Percentiles rank a stretch among this genome's conserved stretches.
These are phyloP conservation scores for Tetrapisispora phaffii DNA, from an alignment of 805 yeast species.

Conservation along the genomic window DNA sequence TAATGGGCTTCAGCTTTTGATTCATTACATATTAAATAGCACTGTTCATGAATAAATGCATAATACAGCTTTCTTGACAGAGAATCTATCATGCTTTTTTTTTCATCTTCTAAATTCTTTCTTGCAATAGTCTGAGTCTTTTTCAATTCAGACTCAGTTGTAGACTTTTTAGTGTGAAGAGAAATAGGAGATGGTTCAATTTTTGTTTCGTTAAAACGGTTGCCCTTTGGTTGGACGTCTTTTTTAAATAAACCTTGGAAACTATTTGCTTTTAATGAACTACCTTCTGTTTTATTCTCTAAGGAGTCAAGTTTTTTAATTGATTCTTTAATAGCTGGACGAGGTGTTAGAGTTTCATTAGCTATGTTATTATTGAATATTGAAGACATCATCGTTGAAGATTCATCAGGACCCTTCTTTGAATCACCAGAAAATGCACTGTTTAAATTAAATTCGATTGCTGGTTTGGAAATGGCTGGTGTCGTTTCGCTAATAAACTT, in stretches of 20 bases:
- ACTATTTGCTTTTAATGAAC: not conserved
- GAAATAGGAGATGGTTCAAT: not conserved
- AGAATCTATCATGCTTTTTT: conserved; percentile 21
- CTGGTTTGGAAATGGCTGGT: too few species aligned
- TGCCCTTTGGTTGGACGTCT: not conserved
- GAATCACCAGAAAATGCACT: too few species aligned
- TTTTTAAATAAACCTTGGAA: not conserved
- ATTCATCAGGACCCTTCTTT: too few species aligned
- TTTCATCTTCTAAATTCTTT: conserved; percentile 8
- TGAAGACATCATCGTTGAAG: too few species aligned
- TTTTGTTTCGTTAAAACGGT: too few species aligned
- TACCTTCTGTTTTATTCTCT: too few species aligned
- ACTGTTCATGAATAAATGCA: conserved; percentile 53
- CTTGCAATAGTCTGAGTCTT: not conserved
- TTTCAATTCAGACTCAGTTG: not conserved
- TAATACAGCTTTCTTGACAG: conserved; percentile 44
- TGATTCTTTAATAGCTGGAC: too few species aligned
- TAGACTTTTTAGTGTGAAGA: not conserved
- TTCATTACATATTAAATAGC: conserved; percentile 36
- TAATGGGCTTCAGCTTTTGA: conserved; percentile 38
- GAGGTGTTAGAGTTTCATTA: too few species aligned
- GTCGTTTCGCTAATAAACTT: too few species aligned
- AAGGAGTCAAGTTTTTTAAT: too few species aligned
- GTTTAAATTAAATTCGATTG: too few species aligned
- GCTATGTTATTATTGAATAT: too few species aligned